phyloP scores from a whole-genome alignment of 805 yeast genomes.

The Kodamaea laetipori region DNA sequence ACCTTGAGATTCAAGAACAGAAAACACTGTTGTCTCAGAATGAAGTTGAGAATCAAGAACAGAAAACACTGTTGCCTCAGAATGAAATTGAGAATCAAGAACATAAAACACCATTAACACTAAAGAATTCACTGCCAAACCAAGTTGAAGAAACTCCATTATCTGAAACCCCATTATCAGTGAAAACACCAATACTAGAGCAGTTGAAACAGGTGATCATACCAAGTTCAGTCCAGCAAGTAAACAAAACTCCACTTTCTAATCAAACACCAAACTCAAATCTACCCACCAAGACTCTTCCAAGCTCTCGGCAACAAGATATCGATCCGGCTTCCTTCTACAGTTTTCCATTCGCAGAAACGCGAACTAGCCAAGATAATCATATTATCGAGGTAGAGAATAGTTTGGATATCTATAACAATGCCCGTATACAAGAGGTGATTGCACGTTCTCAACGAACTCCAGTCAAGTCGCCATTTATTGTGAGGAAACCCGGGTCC shows the following conservation, averaged over 20 bases:
- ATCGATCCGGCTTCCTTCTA: slow-evolving; percentile 8
- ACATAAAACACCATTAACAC: not conserved
- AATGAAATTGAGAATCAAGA: too few relatives aligned
- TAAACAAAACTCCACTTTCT: too few relatives aligned
- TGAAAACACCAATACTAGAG: too few relatives aligned
- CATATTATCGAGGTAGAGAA: slow-evolving; percentile 14
- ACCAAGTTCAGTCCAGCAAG: not conserved
- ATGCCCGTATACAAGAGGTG: slow-evolving; percentile 2
- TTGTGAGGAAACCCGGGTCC: not conserved
- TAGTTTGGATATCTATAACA: slow-evolving; percentile 11
- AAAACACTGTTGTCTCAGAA: too few relatives aligned
- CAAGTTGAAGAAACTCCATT: not conserved
- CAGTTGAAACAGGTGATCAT: not conserved
- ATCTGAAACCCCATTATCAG: too few relatives aligned
- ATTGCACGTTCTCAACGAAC: slow-evolving; percentile 8
- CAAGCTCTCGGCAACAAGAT: slow-evolving; percentile 8
- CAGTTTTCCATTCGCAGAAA: slow-evolving; percentile 20
- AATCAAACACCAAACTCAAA: not conserved
- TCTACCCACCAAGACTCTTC: not conserved
- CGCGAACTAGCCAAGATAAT: slow-evolving; percentile 6
- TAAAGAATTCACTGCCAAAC: not conserved
- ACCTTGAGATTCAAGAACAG: too few relatives aligned
- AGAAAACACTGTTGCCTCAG: too few relatives aligned
- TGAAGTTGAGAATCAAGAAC: too few relatives aligned
- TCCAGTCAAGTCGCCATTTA: slow-evolving; percentile 12